Percentiles rank a stretch among this genome's conserved stretches.
Conservation (phyloP, 176 grass and related monocot genomes). For the Rhipidocladum racemiflorum region DNA sequence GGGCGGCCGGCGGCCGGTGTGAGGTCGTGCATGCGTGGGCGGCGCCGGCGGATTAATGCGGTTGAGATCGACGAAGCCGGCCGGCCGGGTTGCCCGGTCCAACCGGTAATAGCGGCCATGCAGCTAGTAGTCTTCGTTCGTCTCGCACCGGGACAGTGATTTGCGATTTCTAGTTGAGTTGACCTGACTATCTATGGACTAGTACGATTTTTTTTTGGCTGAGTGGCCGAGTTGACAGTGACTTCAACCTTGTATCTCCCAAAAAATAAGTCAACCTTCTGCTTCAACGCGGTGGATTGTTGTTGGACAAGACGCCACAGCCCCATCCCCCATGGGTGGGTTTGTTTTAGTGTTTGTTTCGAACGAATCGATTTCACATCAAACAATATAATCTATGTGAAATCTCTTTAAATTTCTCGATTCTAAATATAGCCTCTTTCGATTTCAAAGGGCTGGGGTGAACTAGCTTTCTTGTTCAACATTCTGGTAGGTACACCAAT, state of each 20-base stretch:
- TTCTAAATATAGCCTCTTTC: background rate
- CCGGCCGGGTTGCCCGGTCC: constrained; percentile 18
- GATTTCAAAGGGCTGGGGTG: background rate
- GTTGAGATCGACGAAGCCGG: background rate
- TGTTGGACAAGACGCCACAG: too few species aligned
- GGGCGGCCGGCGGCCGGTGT: background rate
- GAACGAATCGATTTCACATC: background rate
- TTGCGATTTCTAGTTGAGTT: too few species aligned
- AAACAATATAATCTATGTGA: background rate
- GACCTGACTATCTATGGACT: background rate
- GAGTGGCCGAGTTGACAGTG: background rate
- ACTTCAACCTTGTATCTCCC: background rate
- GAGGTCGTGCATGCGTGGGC: constrained; percentile 30
- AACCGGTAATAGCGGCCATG: background rate
- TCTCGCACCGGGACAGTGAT: background rate
- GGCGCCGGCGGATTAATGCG: constrained; percentile 44
- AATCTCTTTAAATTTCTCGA: background rate
- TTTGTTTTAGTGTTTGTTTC: background rate
- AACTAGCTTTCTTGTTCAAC: background rate
- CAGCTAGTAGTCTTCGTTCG: background rate
- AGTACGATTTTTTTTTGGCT: background rate
- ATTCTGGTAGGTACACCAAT: background rate
- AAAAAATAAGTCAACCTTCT: background rate
- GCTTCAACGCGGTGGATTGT: too few species aligned
- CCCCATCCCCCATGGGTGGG: too few species aligned